Conservation (phyloP, 2,329 filamentous ascomycete genomes). For the Calonectria hawksworthii region DNA sequence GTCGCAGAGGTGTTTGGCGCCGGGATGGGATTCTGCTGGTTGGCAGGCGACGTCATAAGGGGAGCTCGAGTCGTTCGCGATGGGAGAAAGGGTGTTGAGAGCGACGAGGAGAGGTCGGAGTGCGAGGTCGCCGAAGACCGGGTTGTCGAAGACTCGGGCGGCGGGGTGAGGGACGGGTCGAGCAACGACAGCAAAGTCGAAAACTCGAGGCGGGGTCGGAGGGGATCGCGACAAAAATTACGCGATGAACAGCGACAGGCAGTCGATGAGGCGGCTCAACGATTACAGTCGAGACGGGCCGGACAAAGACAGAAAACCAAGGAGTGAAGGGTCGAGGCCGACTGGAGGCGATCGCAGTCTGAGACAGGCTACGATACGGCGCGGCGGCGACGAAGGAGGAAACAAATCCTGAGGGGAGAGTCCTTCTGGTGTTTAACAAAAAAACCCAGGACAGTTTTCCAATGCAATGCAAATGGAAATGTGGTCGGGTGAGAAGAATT, state of each 20-base stretch:
- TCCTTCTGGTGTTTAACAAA: conserved; percentile 47
- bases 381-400: conserved; percentile 43
- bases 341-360: conserved; percentile 45
- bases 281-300: conserved; percentile 41
- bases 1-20: conserved; percentile 71
- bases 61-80: conserved; percentile 48
- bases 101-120: conserved; percentile 42
- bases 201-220: conserved; percentile 29
- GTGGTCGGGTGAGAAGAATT: conserved; percentile 49
- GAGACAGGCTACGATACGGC: conserved; percentile 52
- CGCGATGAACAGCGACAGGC: conserved; percentile 42
- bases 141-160: conserved; percentile 41
- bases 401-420: conserved; percentile 43
- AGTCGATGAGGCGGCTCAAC: conserved; percentile 42
- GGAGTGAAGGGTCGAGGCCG: conserved; percentile 47
- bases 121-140: conserved; percentile 40
- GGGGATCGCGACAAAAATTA: conserved; percentile 30
- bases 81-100: conserved; percentile 43
- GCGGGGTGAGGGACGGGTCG: conserved; percentile 31
- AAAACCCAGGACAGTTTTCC: conserved; percentile 52
- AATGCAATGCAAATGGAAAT: conserved; percentile 50
- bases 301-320: conserved; percentile 43
- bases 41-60: conserved; percentile 74
- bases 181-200: conserved; percentile 32
- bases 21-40: conserved; percentile 67